These are phyloP conservation scores for Handroanthus guayacan DNA, from an alignment of 257 asterid species.

Conservation along the genomic window DNA sequence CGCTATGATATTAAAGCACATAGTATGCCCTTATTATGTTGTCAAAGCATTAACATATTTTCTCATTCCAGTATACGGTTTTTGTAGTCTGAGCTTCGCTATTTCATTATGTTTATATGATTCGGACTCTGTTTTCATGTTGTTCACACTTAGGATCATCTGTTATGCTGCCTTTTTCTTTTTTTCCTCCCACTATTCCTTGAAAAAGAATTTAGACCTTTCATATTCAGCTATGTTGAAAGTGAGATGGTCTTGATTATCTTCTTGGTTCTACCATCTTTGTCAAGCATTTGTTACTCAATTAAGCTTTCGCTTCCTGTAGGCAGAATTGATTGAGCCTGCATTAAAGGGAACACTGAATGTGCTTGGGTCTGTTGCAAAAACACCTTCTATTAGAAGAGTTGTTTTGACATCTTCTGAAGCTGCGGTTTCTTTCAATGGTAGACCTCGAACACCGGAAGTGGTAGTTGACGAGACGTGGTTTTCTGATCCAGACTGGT, in stretches of 20 bases:
- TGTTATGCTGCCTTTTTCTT: neutral
- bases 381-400: conserved; percentile 57
- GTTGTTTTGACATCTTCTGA: conserved; percentile 74
- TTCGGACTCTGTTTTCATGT: neutral
- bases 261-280: neutral
- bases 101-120: neutral
- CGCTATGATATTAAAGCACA: neutral
- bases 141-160: neutral
- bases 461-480: conserved; percentile 66
- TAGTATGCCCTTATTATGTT: too few species aligned
- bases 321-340: conserved; percentile 71
- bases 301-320: conserved; percentile 29
- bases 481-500: conserved; percentile 57
- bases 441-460: conserved; percentile 63
- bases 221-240: too few species aligned
- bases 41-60: neutral
- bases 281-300: conserved; percentile 15
- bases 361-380: conserved; percentile 66
- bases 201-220: neutral
- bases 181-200: neutral
- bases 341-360: conserved; percentile 80
- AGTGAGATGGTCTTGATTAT: too few species aligned
- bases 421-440: conserved; percentile 60
- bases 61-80: neutral
- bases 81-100: neutral